These are phyloP conservation scores for Paspalum vaginatum DNA, from an alignment of 176 grass and related monocot species.

Conservation along the genomic window DNA sequence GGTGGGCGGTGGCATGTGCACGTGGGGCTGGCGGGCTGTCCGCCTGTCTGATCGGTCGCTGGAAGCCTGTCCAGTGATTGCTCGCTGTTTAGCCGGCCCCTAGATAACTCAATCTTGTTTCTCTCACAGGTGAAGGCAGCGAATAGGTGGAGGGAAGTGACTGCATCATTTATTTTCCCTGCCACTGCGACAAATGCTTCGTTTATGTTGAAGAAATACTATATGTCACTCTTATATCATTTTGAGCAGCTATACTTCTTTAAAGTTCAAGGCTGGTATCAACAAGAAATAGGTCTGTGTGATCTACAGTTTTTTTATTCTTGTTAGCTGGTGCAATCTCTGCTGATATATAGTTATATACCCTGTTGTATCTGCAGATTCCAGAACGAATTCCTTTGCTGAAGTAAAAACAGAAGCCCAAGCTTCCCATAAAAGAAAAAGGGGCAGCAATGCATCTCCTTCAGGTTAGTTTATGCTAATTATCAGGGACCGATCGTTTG, in stretches of 20 bases:
- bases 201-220: constrained; percentile 92
- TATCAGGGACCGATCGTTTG: too few relatives aligned
- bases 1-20: too few relatives aligned
- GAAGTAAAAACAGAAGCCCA: constrained; percentile 55
- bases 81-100: too few relatives aligned
- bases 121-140: constrained; percentile 72
- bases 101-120: constrained; percentile 32
- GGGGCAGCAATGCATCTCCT: constrained; percentile 38
- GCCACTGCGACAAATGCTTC: constrained; percentile 89
- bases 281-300: constrained; percentile 50
- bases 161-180: constrained; percentile 80
- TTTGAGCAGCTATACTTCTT: constrained; percentile 92
- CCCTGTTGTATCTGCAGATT: constrained; percentile 36
- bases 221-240: constrained; percentile 79
- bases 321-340: not conserved
- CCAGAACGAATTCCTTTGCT: constrained; percentile 33
- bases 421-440: constrained; percentile 60
- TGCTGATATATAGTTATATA: constrained; percentile 28
- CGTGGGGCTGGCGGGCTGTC: too few relatives aligned
- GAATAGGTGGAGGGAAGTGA: constrained; percentile 94
- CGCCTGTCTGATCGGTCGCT: too few relatives aligned
- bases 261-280: constrained; percentile 58
- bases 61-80: too few relatives aligned
- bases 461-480: constrained; percentile 42
- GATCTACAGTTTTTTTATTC: constrained; percentile 33